These are phyloP conservation scores for Colletotrichum sp. DNA, from an alignment of 2,329 filamentous ascomycete species.

Conservation along the genomic window DNA sequence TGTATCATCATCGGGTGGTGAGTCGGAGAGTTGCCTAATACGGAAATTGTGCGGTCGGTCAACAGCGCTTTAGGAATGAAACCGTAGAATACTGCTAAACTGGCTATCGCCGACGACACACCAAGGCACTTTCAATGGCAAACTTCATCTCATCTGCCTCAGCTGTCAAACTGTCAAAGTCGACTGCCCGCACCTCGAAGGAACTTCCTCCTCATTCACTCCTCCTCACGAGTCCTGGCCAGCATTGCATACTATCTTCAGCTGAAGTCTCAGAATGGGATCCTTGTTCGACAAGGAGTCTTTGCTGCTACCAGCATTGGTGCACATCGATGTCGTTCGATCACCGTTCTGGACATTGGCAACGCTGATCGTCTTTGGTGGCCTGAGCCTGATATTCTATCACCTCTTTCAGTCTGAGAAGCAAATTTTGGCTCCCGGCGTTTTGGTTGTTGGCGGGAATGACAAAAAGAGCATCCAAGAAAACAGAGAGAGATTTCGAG, in stretches of 20 bases:
- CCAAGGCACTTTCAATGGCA: not conserved
- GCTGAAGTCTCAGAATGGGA: not conserved
- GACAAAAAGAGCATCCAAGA: not conserved
- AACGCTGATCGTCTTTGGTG: not conserved
- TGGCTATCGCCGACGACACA: not conserved
- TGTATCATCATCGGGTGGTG: not conserved
- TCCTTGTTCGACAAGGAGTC: not conserved
- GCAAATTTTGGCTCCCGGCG: not conserved
- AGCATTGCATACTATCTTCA: not conserved
- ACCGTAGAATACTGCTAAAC: not conserved
- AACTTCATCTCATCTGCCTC: not conserved
- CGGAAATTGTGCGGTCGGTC: not conserved
- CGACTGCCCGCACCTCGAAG: not conserved
- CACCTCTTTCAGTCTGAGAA: not conserved
- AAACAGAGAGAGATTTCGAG: not conserved
- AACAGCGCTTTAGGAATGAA: not conserved
- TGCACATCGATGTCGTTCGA: not conserved
- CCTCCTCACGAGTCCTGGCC: not conserved
- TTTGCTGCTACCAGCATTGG: not conserved
- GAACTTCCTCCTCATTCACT: not conserved
- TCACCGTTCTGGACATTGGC: not conserved
- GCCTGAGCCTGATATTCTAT: not conserved
- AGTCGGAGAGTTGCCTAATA: not conserved
- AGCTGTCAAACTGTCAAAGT: not conserved
- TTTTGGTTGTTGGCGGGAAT: not conserved